Evolutionary conservation across 2,329 filamentous ascomycete species (phyloP).

Genomic region (Truncatella angustata): DNA sequence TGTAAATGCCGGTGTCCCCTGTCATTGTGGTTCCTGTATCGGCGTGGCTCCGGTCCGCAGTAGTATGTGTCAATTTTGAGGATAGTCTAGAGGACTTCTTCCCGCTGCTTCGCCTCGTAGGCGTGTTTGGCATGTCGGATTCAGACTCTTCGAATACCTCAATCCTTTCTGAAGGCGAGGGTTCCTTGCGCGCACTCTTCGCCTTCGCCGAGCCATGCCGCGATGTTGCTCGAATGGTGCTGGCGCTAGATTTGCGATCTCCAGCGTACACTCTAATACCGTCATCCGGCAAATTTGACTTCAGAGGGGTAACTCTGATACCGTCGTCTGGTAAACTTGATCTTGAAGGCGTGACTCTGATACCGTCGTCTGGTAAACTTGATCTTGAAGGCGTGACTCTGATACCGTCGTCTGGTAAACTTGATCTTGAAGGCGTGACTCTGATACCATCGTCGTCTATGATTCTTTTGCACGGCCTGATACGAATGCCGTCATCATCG

Average conservation of each 20-base stretch:
- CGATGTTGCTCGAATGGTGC: conserved; percentile 26
- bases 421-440: conserved; percentile 31
- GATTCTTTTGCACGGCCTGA: conserved; percentile 33
- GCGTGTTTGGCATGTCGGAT: conserved; percentile 33
- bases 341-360: conserved; percentile 31
- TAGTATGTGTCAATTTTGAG: conserved; percentile 19
- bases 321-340: conserved; percentile 27
- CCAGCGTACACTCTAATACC: conserved; percentile 32
- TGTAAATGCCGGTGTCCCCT: conserved; percentile 22
- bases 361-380: conserved; percentile 29
- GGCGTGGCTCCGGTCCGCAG: conserved; percentile 11
- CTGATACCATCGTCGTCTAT: conserved; percentile 27
- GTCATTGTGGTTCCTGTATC: not conserved
- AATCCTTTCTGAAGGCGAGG: conserved; percentile 27
- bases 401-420: conserved; percentile 26
- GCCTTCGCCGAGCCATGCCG: conserved; percentile 23
- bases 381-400: conserved; percentile 30
- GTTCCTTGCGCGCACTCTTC: conserved; percentile 19
- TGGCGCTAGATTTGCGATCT: conserved; percentile 22
- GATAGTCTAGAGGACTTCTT: conserved; percentile 21
- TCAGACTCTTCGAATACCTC: conserved; percentile 35
- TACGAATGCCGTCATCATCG: conserved; percentile 29
- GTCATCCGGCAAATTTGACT: conserved; percentile 28
- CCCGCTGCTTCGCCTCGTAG: conserved; percentile 34
- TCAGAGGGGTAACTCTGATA: conserved; percentile 24